phyloP scores from a whole-genome alignment of 106 monocot species.

The Alisma plantagoaquatica region DNA sequence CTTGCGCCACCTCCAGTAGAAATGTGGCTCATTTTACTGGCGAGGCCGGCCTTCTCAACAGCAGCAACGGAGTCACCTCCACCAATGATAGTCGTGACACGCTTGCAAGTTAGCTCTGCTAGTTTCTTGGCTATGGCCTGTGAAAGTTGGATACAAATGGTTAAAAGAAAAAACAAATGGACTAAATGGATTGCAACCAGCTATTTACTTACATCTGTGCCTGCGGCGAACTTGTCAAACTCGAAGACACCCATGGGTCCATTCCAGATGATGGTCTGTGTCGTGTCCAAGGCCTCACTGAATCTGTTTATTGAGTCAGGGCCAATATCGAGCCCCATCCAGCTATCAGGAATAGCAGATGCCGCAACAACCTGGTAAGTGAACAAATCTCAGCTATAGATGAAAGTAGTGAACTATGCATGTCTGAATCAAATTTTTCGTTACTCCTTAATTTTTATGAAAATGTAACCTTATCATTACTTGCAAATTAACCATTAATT shows the following conservation, averaged over 20 bases:
- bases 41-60: conserved; percentile 22
- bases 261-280: conserved; percentile 22
- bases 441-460: no score
- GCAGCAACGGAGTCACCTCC: conserved; percentile 26
- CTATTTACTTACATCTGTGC: conserved; percentile 14
- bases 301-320: conserved; percentile 16
- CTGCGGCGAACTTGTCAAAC: conserved; percentile 18
- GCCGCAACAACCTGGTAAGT: conserved; percentile 24
- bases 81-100: conserved; percentile 21
- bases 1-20: conserved; percentile 22
- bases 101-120: conserved; percentile 10
- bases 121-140: conserved; percentile 25
- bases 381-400: no score
- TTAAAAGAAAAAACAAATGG: no score
- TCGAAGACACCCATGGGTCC: conserved; percentile 29
- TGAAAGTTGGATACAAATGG: no score
- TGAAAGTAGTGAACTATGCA: no score
- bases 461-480: no score
- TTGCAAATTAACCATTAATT: no score
- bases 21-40: conserved; percentile 25
- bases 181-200: no score
- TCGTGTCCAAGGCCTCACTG: conserved; percentile 14
- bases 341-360: conserved; percentile 19
- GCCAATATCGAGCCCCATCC: conserved; percentile 25
- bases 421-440: no score